Evolutionary conservation across 371 early-diverging fungal species (phyloP).

Genomic region (Saksenaea oblongispora): DNA sequence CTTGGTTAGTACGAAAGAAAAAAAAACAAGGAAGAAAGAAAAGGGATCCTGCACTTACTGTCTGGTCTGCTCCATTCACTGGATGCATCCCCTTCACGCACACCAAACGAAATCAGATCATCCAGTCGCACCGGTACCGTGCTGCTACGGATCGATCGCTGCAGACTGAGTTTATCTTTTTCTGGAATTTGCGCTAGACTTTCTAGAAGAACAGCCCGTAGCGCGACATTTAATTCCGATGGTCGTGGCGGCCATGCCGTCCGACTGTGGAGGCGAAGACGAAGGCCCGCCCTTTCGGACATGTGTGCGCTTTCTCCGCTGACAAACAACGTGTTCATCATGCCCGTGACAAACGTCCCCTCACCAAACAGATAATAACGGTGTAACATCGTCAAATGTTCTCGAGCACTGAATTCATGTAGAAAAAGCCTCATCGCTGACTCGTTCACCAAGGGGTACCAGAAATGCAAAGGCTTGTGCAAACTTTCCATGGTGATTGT

Average conservation of each 20-base stretch:
- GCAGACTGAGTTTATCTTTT: background rate
- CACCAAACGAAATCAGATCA: conserved; percentile 43
- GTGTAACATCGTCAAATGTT: conserved; percentile 38
- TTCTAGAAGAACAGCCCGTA: conserved; percentile 45
- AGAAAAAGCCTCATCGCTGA: conserved; percentile 52
- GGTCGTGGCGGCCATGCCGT: conserved; percentile 47
- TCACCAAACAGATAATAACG: conserved; percentile 46
- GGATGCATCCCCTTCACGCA: conserved; percentile 29
- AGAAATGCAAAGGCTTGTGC: conserved; percentile 31
- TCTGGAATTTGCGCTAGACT: conserved; percentile 14
- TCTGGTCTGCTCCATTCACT: conserved; percentile 30
- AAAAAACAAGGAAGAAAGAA: background rate
- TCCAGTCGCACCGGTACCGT: conserved; percentile 25
- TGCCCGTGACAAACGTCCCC: conserved; percentile 35
- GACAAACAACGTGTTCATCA: conserved; percentile 35
- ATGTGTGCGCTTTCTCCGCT: conserved; percentile 11
- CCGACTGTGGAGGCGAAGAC: conserved; percentile 8
- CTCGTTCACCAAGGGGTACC: conserved; percentile 47
- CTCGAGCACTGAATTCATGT: conserved; percentile 43
- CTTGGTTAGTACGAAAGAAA: conserved; percentile 6
- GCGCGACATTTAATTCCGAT: conserved; percentile 40
- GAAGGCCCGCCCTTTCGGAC: conserved; percentile 4
- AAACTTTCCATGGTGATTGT: conserved; percentile 35
- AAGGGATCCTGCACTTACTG: conserved; percentile 26
- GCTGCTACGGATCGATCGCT: background rate